These are phyloP conservation scores for Excoecaria cochinchinensis DNA, from an alignment of 345 rosid species.

Conservation along the genomic window DNA sequence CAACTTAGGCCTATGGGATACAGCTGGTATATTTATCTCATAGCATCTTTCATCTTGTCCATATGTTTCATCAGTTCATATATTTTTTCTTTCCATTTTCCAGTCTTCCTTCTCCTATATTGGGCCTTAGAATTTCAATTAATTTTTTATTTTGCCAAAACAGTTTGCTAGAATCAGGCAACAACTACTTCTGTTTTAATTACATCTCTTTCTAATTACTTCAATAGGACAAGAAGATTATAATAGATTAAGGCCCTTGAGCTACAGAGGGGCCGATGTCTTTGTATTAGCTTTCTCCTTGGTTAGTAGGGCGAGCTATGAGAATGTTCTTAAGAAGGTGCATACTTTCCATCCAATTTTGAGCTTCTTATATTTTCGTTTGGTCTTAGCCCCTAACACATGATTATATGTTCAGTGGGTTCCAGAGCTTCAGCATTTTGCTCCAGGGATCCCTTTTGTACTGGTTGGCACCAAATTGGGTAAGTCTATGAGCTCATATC, in stretches of 20 bases:
- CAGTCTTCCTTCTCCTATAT: not conserved
- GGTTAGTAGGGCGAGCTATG: conserved; percentile 94
- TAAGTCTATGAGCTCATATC: conserved; percentile 25
- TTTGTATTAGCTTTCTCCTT: conserved; percentile 95
- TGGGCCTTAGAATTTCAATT: not conserved
- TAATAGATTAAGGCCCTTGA: conserved; percentile 93
- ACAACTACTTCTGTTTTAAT: not conserved
- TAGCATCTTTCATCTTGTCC: not conserved
- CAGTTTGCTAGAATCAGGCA: not conserved
- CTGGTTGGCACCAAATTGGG: conserved; percentile 95
- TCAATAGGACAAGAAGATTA: conserved; percentile 91
- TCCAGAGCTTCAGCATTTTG: conserved; percentile 93
- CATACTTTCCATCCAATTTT: not conserved
- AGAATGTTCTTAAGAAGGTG: conserved; percentile 92
- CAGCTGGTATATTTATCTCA: conserved; percentile 65
- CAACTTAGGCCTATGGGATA: conserved; percentile 95
- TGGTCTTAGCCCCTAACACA: conserved; percentile 18
- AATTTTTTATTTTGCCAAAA: not conserved
- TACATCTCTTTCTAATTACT: conserved; percentile 15
- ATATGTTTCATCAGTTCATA: not conserved
- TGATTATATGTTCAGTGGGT: conserved; percentile 69
- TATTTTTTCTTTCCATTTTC: not conserved
- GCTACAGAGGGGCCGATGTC: conserved; percentile 96
- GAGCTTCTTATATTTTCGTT: not conserved
- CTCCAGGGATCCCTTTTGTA: conserved; percentile 86